These are phyloP conservation scores for Comarum palustre DNA, from an alignment of 306 rosid genomes.

Conservation along the genomic window DNA sequence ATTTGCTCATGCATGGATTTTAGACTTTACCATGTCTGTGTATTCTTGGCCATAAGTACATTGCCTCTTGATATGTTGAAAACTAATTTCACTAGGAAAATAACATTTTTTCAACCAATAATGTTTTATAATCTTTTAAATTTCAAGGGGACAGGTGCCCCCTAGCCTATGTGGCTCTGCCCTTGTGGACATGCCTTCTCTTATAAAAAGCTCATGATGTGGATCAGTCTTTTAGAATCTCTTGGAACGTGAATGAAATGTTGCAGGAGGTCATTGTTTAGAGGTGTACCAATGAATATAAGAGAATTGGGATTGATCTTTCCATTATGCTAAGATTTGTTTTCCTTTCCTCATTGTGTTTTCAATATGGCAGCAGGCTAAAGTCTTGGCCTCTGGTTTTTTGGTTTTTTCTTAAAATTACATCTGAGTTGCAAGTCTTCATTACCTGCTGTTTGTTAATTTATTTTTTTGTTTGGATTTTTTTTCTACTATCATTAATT, in stretches of 20 bases:
- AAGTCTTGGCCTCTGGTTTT: background rate
- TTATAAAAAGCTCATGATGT: background rate
- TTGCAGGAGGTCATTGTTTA: background rate
- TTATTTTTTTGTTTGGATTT: background rate
- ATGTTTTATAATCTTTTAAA: too few relatives aligned
- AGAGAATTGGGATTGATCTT: background rate
- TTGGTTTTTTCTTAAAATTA: background rate
- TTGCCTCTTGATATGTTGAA: background rate
- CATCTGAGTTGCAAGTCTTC: background rate
- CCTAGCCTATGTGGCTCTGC: background rate
- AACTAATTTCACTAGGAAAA: background rate
- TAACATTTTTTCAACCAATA: background rate
- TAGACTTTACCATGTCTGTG: background rate
- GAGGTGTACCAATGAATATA: background rate
- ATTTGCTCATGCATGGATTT: background rate
- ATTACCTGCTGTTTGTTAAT: background rate
- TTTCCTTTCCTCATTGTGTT: background rate
- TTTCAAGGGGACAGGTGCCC: background rate
- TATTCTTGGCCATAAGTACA: background rate
- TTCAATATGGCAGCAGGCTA: background rate
- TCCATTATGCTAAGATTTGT: background rate
- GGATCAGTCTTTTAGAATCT: background rate
- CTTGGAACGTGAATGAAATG: background rate
- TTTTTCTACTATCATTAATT: background rate
- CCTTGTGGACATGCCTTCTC: background rate